Percentiles rank a stretch among this genome's conserved stretches.
phyloP scores from a whole-genome alignment of 2,329 filamentous ascomycete genomes.

The Cladosporium sp. region DNA sequence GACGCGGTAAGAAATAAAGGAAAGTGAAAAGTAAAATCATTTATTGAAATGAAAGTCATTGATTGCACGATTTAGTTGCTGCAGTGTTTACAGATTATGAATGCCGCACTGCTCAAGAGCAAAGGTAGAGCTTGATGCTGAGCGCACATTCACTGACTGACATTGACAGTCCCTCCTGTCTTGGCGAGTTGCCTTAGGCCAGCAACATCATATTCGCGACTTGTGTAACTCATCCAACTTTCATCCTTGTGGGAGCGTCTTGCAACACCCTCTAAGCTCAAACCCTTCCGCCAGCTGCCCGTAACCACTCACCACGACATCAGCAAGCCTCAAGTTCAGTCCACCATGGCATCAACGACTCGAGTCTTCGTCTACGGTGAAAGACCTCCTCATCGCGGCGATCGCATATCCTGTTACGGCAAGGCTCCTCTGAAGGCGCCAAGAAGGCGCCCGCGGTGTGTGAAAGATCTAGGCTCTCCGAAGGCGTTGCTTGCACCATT shows the following conservation, averaged over 20 bases:
- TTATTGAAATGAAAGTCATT: background rate
- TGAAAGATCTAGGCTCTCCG: background rate
- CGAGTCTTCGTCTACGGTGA: background rate
- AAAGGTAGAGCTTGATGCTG: background rate
- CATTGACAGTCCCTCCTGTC: background rate
- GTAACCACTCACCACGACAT: background rate
- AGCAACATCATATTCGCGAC: background rate
- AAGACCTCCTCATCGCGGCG: background rate
- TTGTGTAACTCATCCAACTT: background rate
- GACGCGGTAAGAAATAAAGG: constrained; percentile 62
- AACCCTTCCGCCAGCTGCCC: background rate
- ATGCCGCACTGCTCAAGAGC: background rate
- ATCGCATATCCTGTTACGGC: too few species aligned
- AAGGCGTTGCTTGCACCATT: background rate
- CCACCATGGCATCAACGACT: background rate
- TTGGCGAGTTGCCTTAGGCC: background rate
- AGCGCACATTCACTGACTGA: background rate
- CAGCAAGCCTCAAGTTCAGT: too few species aligned
- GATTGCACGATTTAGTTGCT: background rate
- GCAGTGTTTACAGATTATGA: background rate
- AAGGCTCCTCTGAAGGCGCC: background rate
- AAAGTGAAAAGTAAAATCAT: background rate
- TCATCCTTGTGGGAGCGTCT: background rate
- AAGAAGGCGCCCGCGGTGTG: background rate
- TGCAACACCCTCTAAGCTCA: background rate